Evolutionary conservation across 805 yeast genomes (phyloP), one percentile per base, ranked within the genome.

Genomic region (Cyberlindnera mississippiensis): DNA sequence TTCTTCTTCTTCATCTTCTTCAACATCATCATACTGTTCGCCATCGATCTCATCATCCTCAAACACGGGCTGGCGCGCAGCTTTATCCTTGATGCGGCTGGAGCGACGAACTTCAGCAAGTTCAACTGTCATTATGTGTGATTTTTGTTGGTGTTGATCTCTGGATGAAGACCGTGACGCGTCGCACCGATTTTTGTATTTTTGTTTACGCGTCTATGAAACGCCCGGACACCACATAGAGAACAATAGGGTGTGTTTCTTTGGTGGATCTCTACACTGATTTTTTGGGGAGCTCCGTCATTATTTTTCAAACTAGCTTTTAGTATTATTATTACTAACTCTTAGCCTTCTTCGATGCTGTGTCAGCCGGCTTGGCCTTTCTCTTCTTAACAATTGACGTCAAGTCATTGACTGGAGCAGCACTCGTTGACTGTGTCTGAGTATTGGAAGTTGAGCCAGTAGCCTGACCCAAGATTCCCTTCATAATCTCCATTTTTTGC

Each of bases 351-450:
- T 57, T 51, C 14, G 27, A 35, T 8, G 33, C 39, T 16, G 34
- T 37, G 19, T 29, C 33, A 3, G 36, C 19, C 8, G 48, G 46
- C 17, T 52, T 56, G 17, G 57, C 46, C 29, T 57, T 69, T 56
- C 75, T 74, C 63, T 82, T 83, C 56, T 76, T 78, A 9, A 81
- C 84, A 69, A 77, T 68, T 4, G 76, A 64, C 0, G 86, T 75
- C 46, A 83, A 63, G 56, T 82, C 88, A 52, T 82, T 80, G 8
- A 81, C 78, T 16, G 57, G 40, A 15, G 61, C 50, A 7, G 67
- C 46, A 8, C 65, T 57, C 7, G 48, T 37, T 14, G 55, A 35
- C 19, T 57, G 46, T 16, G 51, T 45, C 14, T 36, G 22, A 12
- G 51, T 49, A 4, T 63, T 51, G 6, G 66, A 60, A 13, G 50